Evolutionary conservation across 2,329 filamentous ascomycete genomes (phyloP).

Genomic region (Colletotrichum ledebouriae): DNA sequence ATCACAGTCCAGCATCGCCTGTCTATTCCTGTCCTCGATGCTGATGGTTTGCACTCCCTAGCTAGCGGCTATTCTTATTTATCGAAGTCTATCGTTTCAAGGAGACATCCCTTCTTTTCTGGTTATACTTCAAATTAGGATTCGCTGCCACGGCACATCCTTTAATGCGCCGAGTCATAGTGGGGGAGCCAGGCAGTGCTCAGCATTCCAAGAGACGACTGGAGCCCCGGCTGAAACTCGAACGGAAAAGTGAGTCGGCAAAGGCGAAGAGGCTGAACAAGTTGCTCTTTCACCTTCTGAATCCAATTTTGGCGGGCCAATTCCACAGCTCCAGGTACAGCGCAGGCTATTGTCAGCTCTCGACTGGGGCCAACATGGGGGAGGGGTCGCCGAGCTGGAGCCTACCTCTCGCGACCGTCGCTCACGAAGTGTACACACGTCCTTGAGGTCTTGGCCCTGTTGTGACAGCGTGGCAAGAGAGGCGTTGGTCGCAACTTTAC

Average conservation of each 20-base stretch:
- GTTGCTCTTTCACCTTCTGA: background rate
- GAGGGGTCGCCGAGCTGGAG: slow-evolving; percentile 14
- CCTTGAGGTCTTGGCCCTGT: too few species aligned
- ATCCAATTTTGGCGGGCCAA: too few species aligned
- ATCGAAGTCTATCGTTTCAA: slow-evolving; percentile 16
- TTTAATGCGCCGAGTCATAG: slow-evolving; percentile 37
- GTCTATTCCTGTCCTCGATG: slow-evolving; percentile 24
- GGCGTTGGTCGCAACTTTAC: slow-evolving; percentile 20
- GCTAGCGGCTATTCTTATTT: slow-evolving; percentile 25
- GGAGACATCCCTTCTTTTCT: slow-evolving; percentile 25
- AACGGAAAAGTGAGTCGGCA: slow-evolving; percentile 1
- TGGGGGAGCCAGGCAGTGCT: background rate
- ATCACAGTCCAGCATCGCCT: background rate
- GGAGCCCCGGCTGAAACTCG: slow-evolving; percentile 14
- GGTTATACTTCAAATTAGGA: slow-evolving; percentile 33
- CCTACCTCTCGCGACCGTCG: background rate
- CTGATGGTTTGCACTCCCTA: background rate
- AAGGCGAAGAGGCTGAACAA: background rate
- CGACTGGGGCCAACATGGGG: background rate
- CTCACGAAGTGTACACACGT: background rate
- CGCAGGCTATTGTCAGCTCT: too few species aligned
- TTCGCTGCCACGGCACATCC: slow-evolving; percentile 39
- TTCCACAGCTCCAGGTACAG: too few species aligned
- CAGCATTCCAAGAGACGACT: background rate
- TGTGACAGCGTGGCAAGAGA: background rate